Percentiles rank a stretch among this genome's conserved stretches.
Conservation (phyloP, 2,329 filamentous ascomycete genomes). For the Fusarium graminum region DNA sequence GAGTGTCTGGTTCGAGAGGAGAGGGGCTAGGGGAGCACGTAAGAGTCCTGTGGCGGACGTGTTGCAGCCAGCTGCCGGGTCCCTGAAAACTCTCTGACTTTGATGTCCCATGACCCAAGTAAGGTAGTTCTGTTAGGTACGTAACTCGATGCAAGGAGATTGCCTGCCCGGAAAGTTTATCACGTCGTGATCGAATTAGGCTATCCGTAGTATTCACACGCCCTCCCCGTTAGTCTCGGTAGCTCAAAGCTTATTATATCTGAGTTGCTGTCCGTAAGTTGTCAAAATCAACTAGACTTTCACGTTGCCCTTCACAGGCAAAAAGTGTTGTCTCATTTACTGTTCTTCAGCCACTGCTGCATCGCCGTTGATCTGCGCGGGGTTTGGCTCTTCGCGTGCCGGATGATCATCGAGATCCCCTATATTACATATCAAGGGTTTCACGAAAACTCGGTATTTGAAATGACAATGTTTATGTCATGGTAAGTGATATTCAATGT, state of each 20-base stretch:
- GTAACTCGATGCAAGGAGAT: not conserved
- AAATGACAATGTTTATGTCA: no score
- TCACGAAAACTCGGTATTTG: no score
- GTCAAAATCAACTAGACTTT: not conserved
- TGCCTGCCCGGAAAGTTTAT: not conserved
- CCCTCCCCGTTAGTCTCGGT: slow-evolving; percentile 1
- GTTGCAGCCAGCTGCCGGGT: not conserved
- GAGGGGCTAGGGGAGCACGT: not conserved
- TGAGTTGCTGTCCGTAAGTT: not conserved
- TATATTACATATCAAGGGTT: no score
- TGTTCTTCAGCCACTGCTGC: not conserved
- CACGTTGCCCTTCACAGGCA: not conserved
- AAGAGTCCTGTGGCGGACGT: slow-evolving; percentile 7
- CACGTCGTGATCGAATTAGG: not conserved
- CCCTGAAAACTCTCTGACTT: not conserved
- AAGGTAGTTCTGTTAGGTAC: not conserved
- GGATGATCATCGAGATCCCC: no score
- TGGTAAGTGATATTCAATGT: no score
- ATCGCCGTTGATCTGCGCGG: not conserved
- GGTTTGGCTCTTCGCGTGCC: no score
- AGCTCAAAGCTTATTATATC: slow-evolving; percentile 20
- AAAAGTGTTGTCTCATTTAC: not conserved
- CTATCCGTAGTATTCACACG: not conserved
- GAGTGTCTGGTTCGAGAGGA: not conserved
- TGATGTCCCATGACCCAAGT: no score